Base-by-base conservation (phyloP, 2,329 filamentous ascomycete species). In the Penicillium polonicum region DNA sequence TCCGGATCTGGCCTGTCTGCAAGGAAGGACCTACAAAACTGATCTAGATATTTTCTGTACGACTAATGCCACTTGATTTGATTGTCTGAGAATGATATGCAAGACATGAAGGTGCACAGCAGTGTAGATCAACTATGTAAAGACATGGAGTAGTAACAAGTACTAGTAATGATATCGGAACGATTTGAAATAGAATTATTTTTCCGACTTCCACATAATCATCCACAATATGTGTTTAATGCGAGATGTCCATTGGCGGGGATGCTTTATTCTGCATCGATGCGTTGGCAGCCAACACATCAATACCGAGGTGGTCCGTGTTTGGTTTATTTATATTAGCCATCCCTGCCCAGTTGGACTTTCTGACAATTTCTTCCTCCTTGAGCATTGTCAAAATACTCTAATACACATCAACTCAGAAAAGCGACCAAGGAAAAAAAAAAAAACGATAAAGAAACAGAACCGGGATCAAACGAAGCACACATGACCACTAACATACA, bases 211-310 rank as follows among this genome's bases (percentile, higher is more conserved):
- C 29, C 31, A 23, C 25, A 21, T 27, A 36, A n/a, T 23, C 27
- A 17, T 27, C 8, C 8, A 35, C 5, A 17, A 21, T 2, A 44
- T 23, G n/a, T 29, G 25, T 29, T 27, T 6, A 23, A 44, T 44
- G 23, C n/a, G 23, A 44, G 46, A 19, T 5, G 29, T 25, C 36
- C 5, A 55, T 44, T 55, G 53, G 53, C 23, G 38, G 44, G 19
- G 23, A 35, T n/a, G 25, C 19, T 49, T 43, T 45, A 39, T 35
- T 35, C 41, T 45, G 48, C 31, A 33, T 19, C 43, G 35, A 57
- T 57, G 55, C 36, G 55, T 48, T 57, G 55, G 55, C 55, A 29
- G 64, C 60, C 65, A 67, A 62, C 65, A 58, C 65, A 67, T 65
- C 62, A 58, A 15, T 64, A 38, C 52, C 19, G 29, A 29, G 29